These are phyloP conservation scores for Spergularia marina DNA, from an alignment of 148 eudicot species.

Conservation along the genomic window DNA sequence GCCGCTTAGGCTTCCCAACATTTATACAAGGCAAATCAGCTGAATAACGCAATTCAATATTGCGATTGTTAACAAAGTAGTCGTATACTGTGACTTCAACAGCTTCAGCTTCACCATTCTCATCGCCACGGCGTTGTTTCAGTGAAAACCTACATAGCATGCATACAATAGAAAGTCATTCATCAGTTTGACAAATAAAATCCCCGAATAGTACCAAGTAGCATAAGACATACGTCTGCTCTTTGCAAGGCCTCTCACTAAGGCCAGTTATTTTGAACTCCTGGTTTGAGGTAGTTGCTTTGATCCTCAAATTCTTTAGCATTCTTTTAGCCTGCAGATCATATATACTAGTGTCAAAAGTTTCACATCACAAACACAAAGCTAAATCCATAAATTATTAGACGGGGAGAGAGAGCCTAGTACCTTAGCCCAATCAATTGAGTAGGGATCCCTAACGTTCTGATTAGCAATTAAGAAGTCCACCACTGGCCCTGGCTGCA, in stretches of 20 bases:
- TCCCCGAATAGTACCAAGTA: not conserved
- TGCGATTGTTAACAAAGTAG: slow-evolving; percentile 69
- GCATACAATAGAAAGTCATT: not conserved
- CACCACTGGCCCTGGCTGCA: slow-evolving; percentile 86
- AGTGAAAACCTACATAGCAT: slow-evolving; percentile 49
- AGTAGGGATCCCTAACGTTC: slow-evolving; percentile 72
- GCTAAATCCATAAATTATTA: not conserved
- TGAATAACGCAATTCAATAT: slow-evolving; percentile 68
- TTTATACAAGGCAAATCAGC: slow-evolving; percentile 89
- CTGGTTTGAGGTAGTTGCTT: slow-evolving; percentile 64
- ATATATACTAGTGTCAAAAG: not conserved
- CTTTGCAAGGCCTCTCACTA: slow-evolving; percentile 65
- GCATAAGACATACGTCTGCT: slow-evolving; percentile 48
- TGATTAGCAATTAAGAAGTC: slow-evolving; percentile 80
- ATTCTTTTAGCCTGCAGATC: slow-evolving; percentile 68
- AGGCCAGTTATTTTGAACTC: slow-evolving; percentile 83
- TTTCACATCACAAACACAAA: not conserved
- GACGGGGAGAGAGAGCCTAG: not conserved
- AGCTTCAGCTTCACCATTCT: slow-evolving; percentile 48
- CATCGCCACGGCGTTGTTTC: slow-evolving; percentile 58
- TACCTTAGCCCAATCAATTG: slow-evolving; percentile 87
- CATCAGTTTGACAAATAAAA: not conserved
- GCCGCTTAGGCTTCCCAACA: slow-evolving; percentile 88
- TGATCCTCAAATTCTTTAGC: slow-evolving; percentile 77
- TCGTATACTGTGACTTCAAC: slow-evolving; percentile 77